Base-by-base conservation (phyloP, 228 moss, liverwort and hornwort genomes). In the Sphagnum fallax region DNA sequence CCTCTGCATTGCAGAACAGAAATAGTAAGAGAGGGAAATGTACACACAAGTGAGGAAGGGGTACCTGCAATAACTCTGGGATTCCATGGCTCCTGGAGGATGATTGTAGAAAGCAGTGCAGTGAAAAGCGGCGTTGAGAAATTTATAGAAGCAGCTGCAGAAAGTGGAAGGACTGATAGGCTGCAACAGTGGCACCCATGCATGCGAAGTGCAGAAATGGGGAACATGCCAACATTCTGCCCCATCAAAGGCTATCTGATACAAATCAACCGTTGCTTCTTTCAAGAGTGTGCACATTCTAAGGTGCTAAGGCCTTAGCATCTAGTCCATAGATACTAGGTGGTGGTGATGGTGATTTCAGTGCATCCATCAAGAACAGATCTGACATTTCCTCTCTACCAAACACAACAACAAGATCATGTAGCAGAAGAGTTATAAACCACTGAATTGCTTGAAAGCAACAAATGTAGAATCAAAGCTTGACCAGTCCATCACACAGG, bases 201-300 rank as follows among this genome's bases (percentile, higher is more conserved):
- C 65, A 65, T 65, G 49, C 62, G 47, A 65, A 48, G 63, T 63
- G 10, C 63, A 63, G 15, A 16, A 47, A 62, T 16, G 62, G 47
- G 65, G 48, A 47, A 9, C 65, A 47, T 49, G 65, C 48, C 65
- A 65, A 65, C 65, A 65, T 49, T 47, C 65, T 65, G 65, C 12
- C 50, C 65, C 48, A 49, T 65, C 65, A 65, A 65, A 65, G 65
- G 65, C 65, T 65, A 65, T 65, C 65, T 65, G 65, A 65, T 65
- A 47, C 65, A 65, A 10, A 65, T 49, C 65, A 65, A 65, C 65
- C 47, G 49, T 4, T 65, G 65, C 48, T 65, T 48, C 16, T 49
- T 65, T 65, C 65, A 65, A 65, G 9, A 65, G 8, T 55, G 12
- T 55, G 55, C 55, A 12, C 32, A 32, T 32, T 32, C 32, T 32